Evolutionary conservation across 345 rosid genomes (phyloP), one percentile per base, ranked within the genome.

Genomic region (Turnera subulata): DNA sequence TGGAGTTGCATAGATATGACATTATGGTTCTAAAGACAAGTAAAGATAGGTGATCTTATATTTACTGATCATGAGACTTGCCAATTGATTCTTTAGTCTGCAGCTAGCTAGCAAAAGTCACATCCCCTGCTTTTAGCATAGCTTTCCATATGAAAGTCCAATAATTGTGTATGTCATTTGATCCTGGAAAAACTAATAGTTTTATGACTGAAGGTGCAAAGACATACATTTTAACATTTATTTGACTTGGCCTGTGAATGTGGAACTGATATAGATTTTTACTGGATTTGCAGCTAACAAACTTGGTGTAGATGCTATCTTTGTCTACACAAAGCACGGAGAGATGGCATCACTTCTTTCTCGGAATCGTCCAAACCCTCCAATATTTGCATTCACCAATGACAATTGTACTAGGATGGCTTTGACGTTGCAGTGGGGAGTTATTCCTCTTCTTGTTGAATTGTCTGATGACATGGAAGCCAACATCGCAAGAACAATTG

Each of bases 381-480:
- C 85, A n/a, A 79, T 85, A 52, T 77, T 85, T 37, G 89, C 89
- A 0, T 85, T 85, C 73, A 85, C 86, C 0, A 55, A 69, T 0
- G 69, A 73, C 21, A 62, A 56, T 1, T 53, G 69, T 74, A 73
- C 79, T 23, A 75, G 74, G 50, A 80, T 79, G 89, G 76, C 84
- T 16, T 68, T 85, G 58, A 85, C 77, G 67, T 71, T 85, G 71
- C 89, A 75, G 56, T 83, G 93, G 93, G 93, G 93, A 54, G 80
- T 85, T 2, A 74, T 70, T 39, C 89, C 93, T 13, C 49, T 83
- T 19, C 69, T 77, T 0, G 40, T 71, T 1, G 59, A 69, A 29
- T 67, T 85, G 29, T 73, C 80, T 1, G 80, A 77, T 19, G 86
- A 79, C 59, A 81, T 79, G 83, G 93, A 85, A 52, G 65, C 68